Evolutionary conservation across 2,329 filamentous ascomycete genomes (phyloP), one percentile per base, ranked within the genome.

Genomic region (Phialophora chinensis): DNA sequence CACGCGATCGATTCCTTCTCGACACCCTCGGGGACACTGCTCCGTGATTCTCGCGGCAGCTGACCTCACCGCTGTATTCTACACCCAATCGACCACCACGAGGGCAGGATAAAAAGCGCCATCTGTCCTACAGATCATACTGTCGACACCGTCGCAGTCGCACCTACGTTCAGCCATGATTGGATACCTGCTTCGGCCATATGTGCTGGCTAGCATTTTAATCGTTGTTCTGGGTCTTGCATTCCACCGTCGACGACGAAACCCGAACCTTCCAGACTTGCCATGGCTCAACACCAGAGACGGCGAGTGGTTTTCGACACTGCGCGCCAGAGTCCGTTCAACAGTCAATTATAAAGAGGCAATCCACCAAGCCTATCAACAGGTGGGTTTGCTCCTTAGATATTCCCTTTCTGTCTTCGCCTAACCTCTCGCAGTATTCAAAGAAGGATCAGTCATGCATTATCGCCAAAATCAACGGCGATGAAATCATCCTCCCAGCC

Each of bases 401-500:
- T 8, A 14, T 27, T 20, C 2, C 14, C 12, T 42, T 31, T 44
- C n/a, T 20, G 31, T 10, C 20, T 29, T 50, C 25, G 14, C 7
- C 27, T 61, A 6, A 67, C 17, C n/a, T 35, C 5, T 31, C 27
- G 23, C 31, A 71, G 69, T 70, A 64, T 50, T 68, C 66, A 11
- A 67, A 67, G 53, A 55, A 63, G 2, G 58, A 66, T 23, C 49
- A 62, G 33, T 58, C 66, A 27, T 69, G 67, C 47, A 66, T 69
- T n/a, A 35, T 69, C 38, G 33, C 58, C 5, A 59, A 52, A 52
- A 38, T 69, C 17, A 58, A 50, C 31, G 66, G 58, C 23, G 60
- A 63, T n/a, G 53, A 66, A n/a, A 66, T 79, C 42, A 68, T 80
- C 4, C 65, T 81, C 5, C 78, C 79, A 11, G 67, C 59, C 6